These are phyloP conservation scores for Cajanus cajan DNA, from an alignment of 306 rosid genomes.

Conservation along the genomic window DNA sequence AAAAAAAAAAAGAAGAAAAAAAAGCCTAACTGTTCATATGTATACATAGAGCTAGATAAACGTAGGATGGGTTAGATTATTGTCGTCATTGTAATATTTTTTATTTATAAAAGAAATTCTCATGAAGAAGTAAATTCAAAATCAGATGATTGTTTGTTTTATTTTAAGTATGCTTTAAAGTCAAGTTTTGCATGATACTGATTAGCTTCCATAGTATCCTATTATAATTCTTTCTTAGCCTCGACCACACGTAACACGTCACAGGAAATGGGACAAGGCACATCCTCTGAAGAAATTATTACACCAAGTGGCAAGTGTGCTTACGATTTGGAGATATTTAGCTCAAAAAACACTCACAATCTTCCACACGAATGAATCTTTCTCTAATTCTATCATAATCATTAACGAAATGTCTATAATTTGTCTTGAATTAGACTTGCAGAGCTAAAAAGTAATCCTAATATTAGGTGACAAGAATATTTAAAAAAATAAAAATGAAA, in stretches of 20 bases:
- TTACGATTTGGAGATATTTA: slow-evolving; percentile 8
- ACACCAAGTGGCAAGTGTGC: not conserved
- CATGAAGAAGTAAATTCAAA: not conserved
- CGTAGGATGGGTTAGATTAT: too few relatives aligned
- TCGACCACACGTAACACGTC: not conserved
- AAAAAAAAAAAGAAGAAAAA: too few relatives aligned
- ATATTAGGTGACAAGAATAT: not conserved
- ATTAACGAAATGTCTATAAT: not conserved
- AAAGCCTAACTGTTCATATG: too few relatives aligned
- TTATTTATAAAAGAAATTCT: too few relatives aligned
- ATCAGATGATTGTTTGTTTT: not conserved
- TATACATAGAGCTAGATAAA: too few relatives aligned
- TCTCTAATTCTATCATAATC: not conserved
- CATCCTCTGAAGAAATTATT: not conserved
- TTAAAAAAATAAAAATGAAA: too few relatives aligned
- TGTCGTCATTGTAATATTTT: too few relatives aligned
- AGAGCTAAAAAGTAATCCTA: not conserved
- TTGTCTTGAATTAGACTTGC: not conserved
- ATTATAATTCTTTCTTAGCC: not conserved
- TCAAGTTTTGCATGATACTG: not conserved
- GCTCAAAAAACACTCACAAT: not conserved
- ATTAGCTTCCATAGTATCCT: not conserved
- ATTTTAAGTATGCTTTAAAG: not conserved
- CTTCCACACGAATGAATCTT: not conserved
- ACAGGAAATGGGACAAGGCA: not conserved